These are phyloP conservation scores for Monosporascus sp. DNA, from an alignment of 2,329 filamentous ascomycete species.

Conservation along the genomic window DNA sequence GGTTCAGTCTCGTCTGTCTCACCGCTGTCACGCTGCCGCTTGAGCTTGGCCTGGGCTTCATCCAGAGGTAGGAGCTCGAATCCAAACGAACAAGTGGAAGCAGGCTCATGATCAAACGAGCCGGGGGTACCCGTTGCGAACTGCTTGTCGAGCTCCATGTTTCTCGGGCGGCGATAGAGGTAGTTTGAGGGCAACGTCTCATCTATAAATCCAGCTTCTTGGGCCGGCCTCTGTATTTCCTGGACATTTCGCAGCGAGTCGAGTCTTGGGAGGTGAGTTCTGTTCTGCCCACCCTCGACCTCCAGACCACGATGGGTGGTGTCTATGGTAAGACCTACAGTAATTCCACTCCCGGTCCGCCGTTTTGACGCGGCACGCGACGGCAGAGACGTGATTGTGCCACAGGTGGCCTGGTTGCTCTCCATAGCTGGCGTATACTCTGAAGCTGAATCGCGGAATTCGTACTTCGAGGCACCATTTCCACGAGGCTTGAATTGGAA, in stretches of 20 bases:
- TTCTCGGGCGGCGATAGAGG: not conserved
- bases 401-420: slow-evolving; percentile 9
- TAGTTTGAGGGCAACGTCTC: slow-evolving; percentile 6
- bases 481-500: slow-evolving; percentile 12
- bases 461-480: slow-evolving; percentile 18
- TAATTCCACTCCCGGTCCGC: not conserved
- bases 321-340: not conserved
- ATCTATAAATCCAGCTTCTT: slow-evolving; percentile 1
- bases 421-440: slow-evolving; percentile 13
- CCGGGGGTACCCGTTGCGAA: slow-evolving; percentile 5
- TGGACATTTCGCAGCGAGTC: too few species aligned
- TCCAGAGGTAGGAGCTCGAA: slow-evolving; percentile 23
- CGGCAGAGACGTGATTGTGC: slow-evolving; percentile 1
- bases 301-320: not conserved
- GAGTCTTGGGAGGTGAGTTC: too few species aligned
- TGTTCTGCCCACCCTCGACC: too few species aligned
- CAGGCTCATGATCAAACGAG: slow-evolving; percentile 7
- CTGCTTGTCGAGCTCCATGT: slow-evolving; percentile 1
- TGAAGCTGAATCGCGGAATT: slow-evolving; percentile 25
- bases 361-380: not conserved
- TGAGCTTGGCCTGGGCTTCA: slow-evolving; percentile 18
- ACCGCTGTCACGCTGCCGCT: slow-evolving; percentile 18
- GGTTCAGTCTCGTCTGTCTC: slow-evolving; percentile 20
- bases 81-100: slow-evolving; percentile 15
- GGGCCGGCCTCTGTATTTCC: too few species aligned